These are phyloP conservation scores for Penicillium sp. DNA, from an alignment of 2,329 filamentous ascomycete genomes.

Conservation along the genomic window DNA sequence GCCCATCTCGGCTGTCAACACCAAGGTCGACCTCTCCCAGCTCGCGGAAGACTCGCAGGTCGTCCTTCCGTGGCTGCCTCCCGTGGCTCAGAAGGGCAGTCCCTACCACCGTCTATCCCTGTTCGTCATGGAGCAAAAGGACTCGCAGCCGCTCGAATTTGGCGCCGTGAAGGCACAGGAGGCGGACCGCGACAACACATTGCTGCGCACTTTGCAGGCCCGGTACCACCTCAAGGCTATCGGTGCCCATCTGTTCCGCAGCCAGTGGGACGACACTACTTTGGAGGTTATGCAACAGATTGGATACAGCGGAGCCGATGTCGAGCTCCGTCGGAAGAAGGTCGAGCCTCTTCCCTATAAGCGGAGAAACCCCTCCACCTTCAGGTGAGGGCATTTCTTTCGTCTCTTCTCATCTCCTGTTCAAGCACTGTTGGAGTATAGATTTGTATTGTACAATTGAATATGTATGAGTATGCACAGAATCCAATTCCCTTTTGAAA, in stretches of 20 bases:
- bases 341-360: conserved; percentile 68
- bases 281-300: conserved; percentile 82
- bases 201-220: conserved; percentile 71
- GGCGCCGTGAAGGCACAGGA: conserved; percentile 56
- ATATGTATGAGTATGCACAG: conserved; percentile 47
- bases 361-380: conserved; percentile 55
- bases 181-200: conserved; percentile 66
- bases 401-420: conserved; percentile 21
- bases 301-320: conserved; percentile 70
- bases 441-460: conserved; percentile 45
- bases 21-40: conserved; percentile 65
- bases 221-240: conserved; percentile 70
- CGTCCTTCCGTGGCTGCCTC: conserved; percentile 77
- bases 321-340: conserved; percentile 82
- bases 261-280: conserved; percentile 85
- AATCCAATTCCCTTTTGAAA: conserved; percentile 21
- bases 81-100: conserved; percentile 84
- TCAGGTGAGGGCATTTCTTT: conserved; percentile 36
- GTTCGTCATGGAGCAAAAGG: conserved; percentile 78
- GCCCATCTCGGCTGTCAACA: conserved; percentile 61
- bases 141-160: conserved; percentile 61
- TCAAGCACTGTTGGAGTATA: conserved; percentile 27
- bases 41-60: conserved; percentile 65
- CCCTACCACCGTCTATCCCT: conserved; percentile 88
- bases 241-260: conserved; percentile 85